phyloP scores from a whole-genome alignment of 2,329 filamentous ascomycete genomes.

The Calycina marina region DNA sequence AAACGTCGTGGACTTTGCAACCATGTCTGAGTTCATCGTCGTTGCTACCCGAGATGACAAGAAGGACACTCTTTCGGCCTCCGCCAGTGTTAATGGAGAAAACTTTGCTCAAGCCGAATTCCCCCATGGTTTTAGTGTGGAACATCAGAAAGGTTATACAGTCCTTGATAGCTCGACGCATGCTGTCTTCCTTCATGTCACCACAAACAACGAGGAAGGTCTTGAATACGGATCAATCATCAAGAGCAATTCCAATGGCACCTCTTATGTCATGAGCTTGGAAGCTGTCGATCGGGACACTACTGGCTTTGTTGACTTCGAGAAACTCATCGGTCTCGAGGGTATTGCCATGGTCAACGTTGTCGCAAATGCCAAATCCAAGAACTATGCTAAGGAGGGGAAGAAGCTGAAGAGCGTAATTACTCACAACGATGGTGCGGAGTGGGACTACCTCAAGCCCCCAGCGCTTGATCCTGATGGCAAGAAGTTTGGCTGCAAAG shows the following conservation, averaged over 20 bases:
- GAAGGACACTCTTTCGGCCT: conserved; percentile 54
- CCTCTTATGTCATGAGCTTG: conserved; percentile 78
- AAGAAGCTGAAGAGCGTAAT: conserved; percentile 86
- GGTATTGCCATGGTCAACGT: conserved; percentile 80
- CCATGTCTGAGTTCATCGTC: conserved; percentile 93
- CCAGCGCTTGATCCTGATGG: conserved; percentile 56
- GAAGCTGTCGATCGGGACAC: conserved; percentile 68
- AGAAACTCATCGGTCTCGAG: conserved; percentile 86
- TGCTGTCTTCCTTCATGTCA: conserved; percentile 86
- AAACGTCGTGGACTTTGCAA: conserved; percentile 74
- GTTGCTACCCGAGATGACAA: conserved; percentile 58
- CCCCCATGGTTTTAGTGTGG: conserved; percentile 68
- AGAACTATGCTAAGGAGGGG: conserved; percentile 36
- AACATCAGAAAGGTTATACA: conserved; percentile 65
- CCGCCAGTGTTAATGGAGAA: conserved; percentile 72
- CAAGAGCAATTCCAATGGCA: conserved; percentile 98
- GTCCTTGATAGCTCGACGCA: conserved; percentile 91
- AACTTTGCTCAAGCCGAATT: conserved; percentile 75
- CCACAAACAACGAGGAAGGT: conserved; percentile 49
- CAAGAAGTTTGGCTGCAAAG: conserved; percentile 56
- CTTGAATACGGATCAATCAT: conserved; percentile 73
- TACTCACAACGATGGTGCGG: conserved; percentile 87
- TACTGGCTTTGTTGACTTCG: conserved; percentile 77
- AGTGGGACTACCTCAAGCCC: conserved; percentile 68
- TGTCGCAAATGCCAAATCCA: conserved; percentile 56